Evolutionary conservation across 495 filamentous ascomycete genomes (phyloP).

Genomic region (Penicillium subrubescens): DNA sequence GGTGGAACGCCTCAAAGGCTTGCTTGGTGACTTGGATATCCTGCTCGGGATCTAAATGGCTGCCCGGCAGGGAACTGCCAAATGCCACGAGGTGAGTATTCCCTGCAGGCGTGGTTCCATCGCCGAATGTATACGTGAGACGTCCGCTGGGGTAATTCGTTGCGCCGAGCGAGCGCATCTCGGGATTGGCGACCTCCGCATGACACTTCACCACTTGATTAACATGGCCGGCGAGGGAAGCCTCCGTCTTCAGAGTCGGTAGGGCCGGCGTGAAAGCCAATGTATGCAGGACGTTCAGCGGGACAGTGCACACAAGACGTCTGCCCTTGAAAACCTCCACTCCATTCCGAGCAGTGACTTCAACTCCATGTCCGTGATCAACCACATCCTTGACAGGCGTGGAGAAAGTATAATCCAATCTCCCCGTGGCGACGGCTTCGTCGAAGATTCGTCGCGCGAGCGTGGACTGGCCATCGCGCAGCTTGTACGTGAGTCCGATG

Average conservation of each 20-base stretch:
- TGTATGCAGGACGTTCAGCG: neutral
- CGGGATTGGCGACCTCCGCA: neutral
- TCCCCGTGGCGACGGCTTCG: constrained; percentile 7
- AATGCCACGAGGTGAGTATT: constrained; percentile 1
- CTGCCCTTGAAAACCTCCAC: neutral
- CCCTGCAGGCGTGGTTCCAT: neutral
- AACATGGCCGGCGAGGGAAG: neutral
- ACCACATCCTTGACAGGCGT: neutral
- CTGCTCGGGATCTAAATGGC: neutral
- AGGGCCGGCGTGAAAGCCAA: neutral
- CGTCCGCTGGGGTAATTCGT: neutral
- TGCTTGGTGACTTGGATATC: constrained; percentile 9
- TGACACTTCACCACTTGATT: neutral
- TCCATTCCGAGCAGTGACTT: neutral
- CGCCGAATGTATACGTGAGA: neutral
- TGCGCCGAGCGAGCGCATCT: neutral
- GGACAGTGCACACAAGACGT: neutral
- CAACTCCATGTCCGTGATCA: neutral
- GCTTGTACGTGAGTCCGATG: constrained; percentile 19
- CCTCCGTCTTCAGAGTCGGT: neutral
- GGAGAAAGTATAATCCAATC: neutral
- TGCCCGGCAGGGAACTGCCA: neutral
- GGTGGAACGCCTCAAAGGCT: constrained; percentile 23
- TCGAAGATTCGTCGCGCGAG: constrained; percentile 21
- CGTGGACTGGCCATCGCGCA: constrained; percentile 21